phyloP scores from a whole-genome alignment of 2,329 filamentous ascomycete genomes.

The Fusarium sp. region DNA sequence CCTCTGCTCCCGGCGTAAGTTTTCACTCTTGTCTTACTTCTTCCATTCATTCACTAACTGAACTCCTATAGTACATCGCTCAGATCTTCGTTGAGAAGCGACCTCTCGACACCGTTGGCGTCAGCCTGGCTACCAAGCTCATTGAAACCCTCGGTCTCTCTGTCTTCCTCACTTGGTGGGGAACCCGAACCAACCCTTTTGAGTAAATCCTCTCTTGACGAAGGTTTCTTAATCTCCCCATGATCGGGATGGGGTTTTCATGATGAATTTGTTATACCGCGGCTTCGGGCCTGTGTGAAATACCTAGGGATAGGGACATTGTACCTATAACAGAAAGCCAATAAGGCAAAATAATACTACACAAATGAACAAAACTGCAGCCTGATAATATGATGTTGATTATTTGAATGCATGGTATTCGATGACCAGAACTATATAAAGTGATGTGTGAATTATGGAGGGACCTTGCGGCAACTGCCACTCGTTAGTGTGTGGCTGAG shows the following conservation, averaged over 20 bases:
- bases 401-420: not conserved
- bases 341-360: constrained; percentile 32
- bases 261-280: constrained; percentile 32
- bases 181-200: constrained; percentile 92
- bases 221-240: constrained; percentile 21
- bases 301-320: constrained; percentile 18
- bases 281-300: constrained; percentile 30
- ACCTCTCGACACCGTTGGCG: constrained; percentile 87
- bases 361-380: constrained; percentile 17
- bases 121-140: constrained; percentile 83
- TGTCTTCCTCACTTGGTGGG: constrained; percentile 96
- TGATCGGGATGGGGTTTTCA: constrained; percentile 17
- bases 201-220: constrained; percentile 61
- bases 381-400: not conserved
- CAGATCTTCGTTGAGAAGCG: constrained; percentile 93
- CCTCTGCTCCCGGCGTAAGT: constrained; percentile 83
- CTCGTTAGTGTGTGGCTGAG: not conserved
- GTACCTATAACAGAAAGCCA: constrained; percentile 35
- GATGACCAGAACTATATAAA: not conserved
- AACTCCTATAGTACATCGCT: constrained; percentile 73
- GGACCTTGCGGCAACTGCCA: not conserved
- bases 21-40: not conserved
- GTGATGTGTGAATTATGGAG: not conserved
- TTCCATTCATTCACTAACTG: not conserved
- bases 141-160: constrained; percentile 94